Percentiles rank a stretch among this genome's conserved stretches.
Evolutionary conservation across 805 yeast genomes (phyloP).

Genomic region (Metschnikowia reukaufii): DNA sequence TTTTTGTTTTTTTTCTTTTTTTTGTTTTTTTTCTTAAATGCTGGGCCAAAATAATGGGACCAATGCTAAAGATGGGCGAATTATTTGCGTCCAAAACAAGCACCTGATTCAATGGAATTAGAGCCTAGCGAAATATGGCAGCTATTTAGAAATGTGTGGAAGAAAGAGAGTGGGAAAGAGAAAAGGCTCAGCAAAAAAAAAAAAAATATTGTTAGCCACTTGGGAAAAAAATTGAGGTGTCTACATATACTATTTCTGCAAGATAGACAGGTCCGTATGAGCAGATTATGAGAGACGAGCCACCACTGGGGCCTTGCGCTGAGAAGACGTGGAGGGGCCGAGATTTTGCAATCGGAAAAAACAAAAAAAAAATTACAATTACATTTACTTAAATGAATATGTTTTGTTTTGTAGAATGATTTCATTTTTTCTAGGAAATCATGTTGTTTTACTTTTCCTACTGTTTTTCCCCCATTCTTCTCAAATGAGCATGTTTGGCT

Average conservation of each 20-base stretch:
- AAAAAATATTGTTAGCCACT: neutral
- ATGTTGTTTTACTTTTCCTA: neutral
- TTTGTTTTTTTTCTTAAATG: too few species aligned
- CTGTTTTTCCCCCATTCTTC: neutral
- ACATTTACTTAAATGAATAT: too few species aligned
- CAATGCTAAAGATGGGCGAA: neutral
- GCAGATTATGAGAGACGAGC: constrained; percentile 4
- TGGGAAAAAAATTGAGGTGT: constrained; percentile 9
- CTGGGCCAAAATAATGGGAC: too few species aligned
- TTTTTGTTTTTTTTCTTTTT: too few species aligned
- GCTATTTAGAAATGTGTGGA: neutral
- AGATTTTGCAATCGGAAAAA: constrained; percentile 3
- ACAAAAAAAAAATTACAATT: neutral
- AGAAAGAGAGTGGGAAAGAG: neutral
- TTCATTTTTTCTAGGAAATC: neutral
- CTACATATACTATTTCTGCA: constrained; percentile 13
- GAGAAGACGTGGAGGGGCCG: too few species aligned
- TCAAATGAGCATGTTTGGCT: neutral
- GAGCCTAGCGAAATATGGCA: neutral
- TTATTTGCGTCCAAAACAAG: too few species aligned
- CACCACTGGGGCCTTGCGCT: too few species aligned
- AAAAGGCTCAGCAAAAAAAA: neutral
- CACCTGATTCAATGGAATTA: too few species aligned
- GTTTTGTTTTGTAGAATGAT: neutral
- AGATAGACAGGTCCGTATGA: constrained; percentile 1